phyloP scores from a whole-genome alignment of 176 grass and related monocot genomes.

The Coix lacrymajobi region DNA sequence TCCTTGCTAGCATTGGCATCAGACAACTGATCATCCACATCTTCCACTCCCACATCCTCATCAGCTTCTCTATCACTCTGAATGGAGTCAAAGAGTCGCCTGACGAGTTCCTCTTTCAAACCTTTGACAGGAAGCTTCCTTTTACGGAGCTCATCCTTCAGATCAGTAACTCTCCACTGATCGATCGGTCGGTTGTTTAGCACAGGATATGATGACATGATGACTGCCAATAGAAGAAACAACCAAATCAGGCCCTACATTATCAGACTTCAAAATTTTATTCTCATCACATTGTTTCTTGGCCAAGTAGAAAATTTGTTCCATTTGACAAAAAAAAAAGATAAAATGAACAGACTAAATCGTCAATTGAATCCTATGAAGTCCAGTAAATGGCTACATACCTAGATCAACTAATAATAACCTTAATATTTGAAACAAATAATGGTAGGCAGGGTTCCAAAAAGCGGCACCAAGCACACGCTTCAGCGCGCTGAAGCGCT shows the following conservation, averaged over 20 bases:
- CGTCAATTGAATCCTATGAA: background rate
- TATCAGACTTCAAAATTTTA: background rate
- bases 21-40: conserved; percentile 1
- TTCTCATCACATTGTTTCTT: background rate
- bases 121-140: conserved; percentile 81
- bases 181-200: conserved; percentile 90
- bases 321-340: background rate
- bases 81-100: conserved; percentile 71
- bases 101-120: conserved; percentile 94
- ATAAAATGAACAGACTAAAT: background rate
- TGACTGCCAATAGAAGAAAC: conserved; percentile 37
- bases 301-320: background rate
- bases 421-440: background rate
- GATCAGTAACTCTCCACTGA: conserved; percentile 94
- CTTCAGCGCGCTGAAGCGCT: no score
- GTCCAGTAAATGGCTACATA: background rate
- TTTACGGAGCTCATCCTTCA: conserved; percentile 87
- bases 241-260: background rate
- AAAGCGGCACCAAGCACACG: no score
- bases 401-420: background rate
- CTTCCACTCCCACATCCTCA: conserved; percentile 9
- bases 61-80: conserved; percentile 37
- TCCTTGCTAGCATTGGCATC: conserved; percentile 22
- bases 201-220: conserved; percentile 71
- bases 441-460: no score